Conservation (phyloP, 2,329 filamentous ascomycete genomes). For the Zasmidium cellare region DNA sequence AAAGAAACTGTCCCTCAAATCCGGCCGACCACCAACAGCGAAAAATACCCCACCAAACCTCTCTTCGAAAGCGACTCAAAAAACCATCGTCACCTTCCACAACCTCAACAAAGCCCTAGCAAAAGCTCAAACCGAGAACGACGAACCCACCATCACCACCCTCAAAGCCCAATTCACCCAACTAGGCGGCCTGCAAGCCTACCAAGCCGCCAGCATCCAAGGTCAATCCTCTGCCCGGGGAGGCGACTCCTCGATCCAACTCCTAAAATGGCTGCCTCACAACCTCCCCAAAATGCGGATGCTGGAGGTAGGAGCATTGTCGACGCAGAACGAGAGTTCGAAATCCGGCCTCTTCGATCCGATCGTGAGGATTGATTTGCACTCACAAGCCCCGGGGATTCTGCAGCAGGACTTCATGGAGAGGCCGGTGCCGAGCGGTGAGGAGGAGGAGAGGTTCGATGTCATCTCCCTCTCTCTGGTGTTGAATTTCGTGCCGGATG, state of each 20-base stretch:
- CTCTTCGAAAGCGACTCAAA: constrained; percentile 59
- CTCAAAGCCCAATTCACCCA: constrained; percentile 53
- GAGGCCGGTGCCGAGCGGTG: constrained; percentile 68
- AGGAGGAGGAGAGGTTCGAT: constrained; percentile 70
- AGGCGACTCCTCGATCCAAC: constrained; percentile 62
- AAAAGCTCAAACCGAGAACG: constrained; percentile 48
- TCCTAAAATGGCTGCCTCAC: constrained; percentile 58
- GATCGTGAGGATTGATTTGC: constrained; percentile 82
- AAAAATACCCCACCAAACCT: constrained; percentile 41
- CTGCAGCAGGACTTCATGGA: constrained; percentile 92
- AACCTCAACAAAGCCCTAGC: constrained; percentile 58
- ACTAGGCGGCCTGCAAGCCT: constrained; percentile 60
- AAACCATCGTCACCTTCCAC: constrained; percentile 61
- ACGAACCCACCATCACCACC: constrained; percentile 40
- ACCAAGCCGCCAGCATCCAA: constrained; percentile 63
- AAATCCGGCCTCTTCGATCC: constrained; percentile 64
- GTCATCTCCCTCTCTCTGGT: constrained; percentile 90
- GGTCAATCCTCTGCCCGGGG: constrained; percentile 62
- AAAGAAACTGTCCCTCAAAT: constrained; percentile 14
- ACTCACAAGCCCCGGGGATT: constrained; percentile 81
- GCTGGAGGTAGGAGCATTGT: constrained; percentile 87
- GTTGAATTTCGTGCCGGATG: constrained; percentile 87
- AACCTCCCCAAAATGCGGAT: constrained; percentile 55
- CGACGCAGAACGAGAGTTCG: constrained; percentile 81
- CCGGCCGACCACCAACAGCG: constrained; percentile 46